Base-by-base conservation (phyloP, 2,329 filamentous ascomycete genomes). In the Sarocladiaceae sp. region DNA sequence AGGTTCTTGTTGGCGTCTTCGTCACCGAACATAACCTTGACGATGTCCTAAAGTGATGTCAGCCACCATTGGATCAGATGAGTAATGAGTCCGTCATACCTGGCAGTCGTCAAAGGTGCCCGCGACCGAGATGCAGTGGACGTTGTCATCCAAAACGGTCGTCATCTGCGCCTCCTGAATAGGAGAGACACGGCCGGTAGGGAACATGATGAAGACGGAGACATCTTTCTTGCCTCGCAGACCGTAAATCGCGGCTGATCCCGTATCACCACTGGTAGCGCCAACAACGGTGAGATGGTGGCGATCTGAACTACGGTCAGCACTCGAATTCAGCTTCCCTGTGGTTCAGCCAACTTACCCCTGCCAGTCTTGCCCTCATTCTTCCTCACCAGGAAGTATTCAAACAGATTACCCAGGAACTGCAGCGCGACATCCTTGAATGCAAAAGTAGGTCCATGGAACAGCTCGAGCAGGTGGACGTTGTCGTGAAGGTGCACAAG, bases 101-200 rank as follows among this genome's bases (percentile, higher is more conserved):
- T 96, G 91, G 67, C 93, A 97, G 61, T 97, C 89, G 59, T 97
- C 91, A 61, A 97, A 97, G 0, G 88, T 94, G 47, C 91, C 93
- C 41, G 85, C 81, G 11, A 97, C 85, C 44, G 87, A 82, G 37
- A 97, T 70, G 65, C 95, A 95, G 73, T 96, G 88, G 26, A 97
- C 90, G 60, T 97, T 97, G 47, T 77, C 69, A 62, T 97, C 93
- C 32, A 88, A 71, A 21, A 93, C 86, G 0, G 91, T 96, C 1
- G 90, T 96, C 93, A 97, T 97, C 69, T 97, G 93, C 4, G 87
- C 85, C 65, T 97, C 88, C 65, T 97, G 93, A 46, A 97, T 85
- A 12, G 89, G 87, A 61, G 84, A 89, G 50, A 97, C 85, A 53
- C 88, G 85, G 50, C 89, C 91, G 64, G 93, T 87, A 20, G 93